These are phyloP conservation scores for Solanum neorickii DNA, from an alignment of 257 asterid species.

Conservation along the genomic window DNA sequence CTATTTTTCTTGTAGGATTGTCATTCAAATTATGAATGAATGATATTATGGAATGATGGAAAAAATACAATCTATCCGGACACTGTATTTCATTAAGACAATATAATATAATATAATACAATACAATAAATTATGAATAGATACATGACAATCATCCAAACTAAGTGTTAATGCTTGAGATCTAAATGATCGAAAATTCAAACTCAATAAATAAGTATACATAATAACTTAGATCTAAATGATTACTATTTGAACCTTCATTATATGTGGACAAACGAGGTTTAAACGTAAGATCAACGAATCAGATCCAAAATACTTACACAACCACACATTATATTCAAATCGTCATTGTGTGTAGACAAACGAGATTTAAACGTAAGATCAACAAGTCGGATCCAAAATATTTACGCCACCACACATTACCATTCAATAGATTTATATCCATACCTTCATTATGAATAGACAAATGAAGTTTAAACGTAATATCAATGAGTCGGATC, in stretches of 20 bases:
- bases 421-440: background rate
- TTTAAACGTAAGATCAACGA: background rate
- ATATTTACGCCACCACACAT: background rate
- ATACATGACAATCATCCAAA: background rate
- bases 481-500: background rate
- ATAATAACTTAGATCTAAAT: background rate
- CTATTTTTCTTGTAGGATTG: background rate
- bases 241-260: background rate
- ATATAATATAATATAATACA: no score
- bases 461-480: background rate
- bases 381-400: background rate
- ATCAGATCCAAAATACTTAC: background rate
- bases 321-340: background rate
- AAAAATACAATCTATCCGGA: no score
- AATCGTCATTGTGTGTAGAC: background rate
- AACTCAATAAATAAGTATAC: background rate
- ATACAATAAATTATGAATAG: no score
- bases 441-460: background rate
- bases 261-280: background rate
- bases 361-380: background rate
- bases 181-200: background rate
- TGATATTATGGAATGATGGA: no score
- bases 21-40: background rate
- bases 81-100: no score
- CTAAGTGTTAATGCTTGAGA: background rate